Evolutionary conservation across 176 grass and related monocot genomes (phyloP).

Genomic region (Eleusine coracana): DNA sequence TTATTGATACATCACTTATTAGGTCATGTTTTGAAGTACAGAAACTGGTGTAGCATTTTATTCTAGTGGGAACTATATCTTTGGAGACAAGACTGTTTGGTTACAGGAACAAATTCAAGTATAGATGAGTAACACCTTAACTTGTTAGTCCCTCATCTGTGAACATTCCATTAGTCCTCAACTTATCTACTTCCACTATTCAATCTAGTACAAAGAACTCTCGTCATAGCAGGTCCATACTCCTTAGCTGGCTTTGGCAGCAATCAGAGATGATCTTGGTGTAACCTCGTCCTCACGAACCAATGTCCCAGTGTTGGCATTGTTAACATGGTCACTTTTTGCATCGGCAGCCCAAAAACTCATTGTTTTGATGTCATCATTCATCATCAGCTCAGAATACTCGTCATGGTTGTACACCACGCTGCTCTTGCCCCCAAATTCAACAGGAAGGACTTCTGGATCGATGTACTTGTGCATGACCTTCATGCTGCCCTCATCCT

Average conservation of each 20-base stretch:
- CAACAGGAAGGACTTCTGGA: slow-evolving; percentile 60
- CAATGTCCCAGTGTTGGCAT: slow-evolving; percentile 15
- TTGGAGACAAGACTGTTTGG: background rate
- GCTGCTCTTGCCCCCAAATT: slow-evolving; percentile 77
- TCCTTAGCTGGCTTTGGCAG: slow-evolving; percentile 57
- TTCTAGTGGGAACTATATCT: background rate
- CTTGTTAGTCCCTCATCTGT: background rate
- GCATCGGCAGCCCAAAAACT: slow-evolving; percentile 51
- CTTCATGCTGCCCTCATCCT: slow-evolving; percentile 74
- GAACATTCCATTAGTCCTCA: background rate
- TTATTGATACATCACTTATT: background rate
- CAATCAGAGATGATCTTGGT: background rate
- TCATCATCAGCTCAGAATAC: slow-evolving; percentile 73
- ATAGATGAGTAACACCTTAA: slow-evolving; percentile 2
- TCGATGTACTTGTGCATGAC: slow-evolving; percentile 62
- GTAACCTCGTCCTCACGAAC: slow-evolving; percentile 24
- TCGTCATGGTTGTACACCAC: slow-evolving; percentile 72
- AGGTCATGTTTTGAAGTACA: background rate
- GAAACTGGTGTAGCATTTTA: background rate
- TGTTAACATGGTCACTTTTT: slow-evolving; percentile 18
- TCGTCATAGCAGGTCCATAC: background rate
- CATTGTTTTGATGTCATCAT: slow-evolving; percentile 65
- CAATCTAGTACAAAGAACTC: background rate
- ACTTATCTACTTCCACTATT: background rate
- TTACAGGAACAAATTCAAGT: background rate